Evolutionary conservation across 2,329 filamentous ascomycete species (phyloP).

Genomic region (Nemania sp.): DNA sequence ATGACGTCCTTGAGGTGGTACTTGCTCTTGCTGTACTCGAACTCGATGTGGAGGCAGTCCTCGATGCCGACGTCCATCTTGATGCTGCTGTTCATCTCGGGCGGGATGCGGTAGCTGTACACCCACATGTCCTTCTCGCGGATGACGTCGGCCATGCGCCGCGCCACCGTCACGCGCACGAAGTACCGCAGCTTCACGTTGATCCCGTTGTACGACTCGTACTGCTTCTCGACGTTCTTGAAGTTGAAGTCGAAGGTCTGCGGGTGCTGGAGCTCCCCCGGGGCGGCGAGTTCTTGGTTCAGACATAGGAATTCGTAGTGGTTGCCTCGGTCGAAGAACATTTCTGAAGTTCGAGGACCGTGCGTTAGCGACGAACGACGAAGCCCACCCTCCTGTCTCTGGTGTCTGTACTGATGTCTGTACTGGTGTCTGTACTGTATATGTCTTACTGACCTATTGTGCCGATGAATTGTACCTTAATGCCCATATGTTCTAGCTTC

Average conservation of each 20-base stretch:
- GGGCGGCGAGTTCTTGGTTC: conserved; percentile 93
- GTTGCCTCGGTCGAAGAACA: conserved; percentile 99
- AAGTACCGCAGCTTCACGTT: conserved; percentile 99
- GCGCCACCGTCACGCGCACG: conserved; percentile 91
- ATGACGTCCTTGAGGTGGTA: conserved; percentile 99
- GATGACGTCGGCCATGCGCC: conserved; percentile 96
- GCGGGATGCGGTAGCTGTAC: conserved; percentile 96
- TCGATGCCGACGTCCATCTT: conserved; percentile 99
- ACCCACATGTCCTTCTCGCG: conserved; percentile 99
- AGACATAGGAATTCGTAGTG: conserved; percentile 99
- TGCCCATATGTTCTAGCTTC: conserved; percentile 94
- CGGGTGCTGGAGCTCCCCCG: conserved; percentile 96
- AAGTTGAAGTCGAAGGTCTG: conserved; percentile 99
- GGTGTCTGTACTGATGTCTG: too few species aligned
- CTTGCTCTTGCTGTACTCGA: conserved; percentile 99
- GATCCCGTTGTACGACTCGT: conserved; percentile 99
- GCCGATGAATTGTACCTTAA: conserved; percentile 99
- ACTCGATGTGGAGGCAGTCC: conserved; percentile 98
- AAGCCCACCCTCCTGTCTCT: not conserved
- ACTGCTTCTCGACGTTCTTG: conserved; percentile 99
- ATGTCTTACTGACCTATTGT: conserved; percentile 74
- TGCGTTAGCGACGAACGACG: not conserved
- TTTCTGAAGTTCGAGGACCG: conserved; percentile 63
- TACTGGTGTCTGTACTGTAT: not conserved
- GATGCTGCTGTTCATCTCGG: conserved; percentile 97